Base-by-base conservation (phyloP, 2,329 filamentous ascomycete species). In the Aspergillus novoparasiticus region DNA sequence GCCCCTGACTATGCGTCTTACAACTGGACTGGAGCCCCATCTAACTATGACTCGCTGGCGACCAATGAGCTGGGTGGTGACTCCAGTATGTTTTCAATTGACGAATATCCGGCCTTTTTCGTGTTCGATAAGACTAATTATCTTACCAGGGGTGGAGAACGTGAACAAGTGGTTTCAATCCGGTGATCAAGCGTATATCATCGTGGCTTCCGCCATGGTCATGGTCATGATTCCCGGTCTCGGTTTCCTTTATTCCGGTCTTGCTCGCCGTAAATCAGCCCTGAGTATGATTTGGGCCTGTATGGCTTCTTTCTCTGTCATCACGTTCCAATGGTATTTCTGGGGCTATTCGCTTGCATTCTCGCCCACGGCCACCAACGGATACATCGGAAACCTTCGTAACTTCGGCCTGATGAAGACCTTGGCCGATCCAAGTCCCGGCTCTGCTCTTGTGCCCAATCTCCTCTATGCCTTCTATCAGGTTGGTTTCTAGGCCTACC, bases 271-370 rank as follows among this genome's bases (percentile, higher is more conserved):
- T 84, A 99, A 99, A 84, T 98, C 95, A 6, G 95, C 95, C 34
- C 86, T 99, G 50, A 97, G 93, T 68, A 90, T 98, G 84, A 95
- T 99, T 75, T 98, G 94, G 93, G 93, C 94, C 16, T 93, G 91
- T 81, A 96, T 99, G 92, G 94, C 91, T 78, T 95, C 93, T 54
- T 91, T 91, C 76, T 94, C 92, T 55, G 89, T 98, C 75, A 86
- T 97, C 77, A 90, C 92, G 61, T 97, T 99, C 83, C 95, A 99
- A 82, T 99, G 95, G 95, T 98, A 97, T 76, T 97, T 99, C 79
- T 98, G 95, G 94, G 95, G 95, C 43, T 99, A 97, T 80, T 97
- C 94, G 16, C 85, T 99, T 65, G 94, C 94, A 58, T 97, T 98
- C 81, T 95, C 91, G 74, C 84, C 86, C 50, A 88, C 88, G 16